Conservation (phyloP, 2,329 filamentous ascomycete genomes). For the Grosmannia penicillata region DNA sequence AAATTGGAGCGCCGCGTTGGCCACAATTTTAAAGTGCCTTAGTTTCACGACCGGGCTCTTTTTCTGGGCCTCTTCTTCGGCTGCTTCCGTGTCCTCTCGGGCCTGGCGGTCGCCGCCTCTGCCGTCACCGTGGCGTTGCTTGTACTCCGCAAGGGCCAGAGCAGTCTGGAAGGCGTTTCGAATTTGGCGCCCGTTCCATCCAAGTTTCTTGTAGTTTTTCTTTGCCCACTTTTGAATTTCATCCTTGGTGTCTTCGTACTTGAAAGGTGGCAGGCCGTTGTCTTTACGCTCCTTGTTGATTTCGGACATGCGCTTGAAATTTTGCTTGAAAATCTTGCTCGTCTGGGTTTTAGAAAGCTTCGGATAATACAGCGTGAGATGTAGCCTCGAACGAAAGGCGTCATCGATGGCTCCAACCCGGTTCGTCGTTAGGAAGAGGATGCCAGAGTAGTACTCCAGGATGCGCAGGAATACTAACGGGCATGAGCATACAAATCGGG, state of each 20-base stretch:
- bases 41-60: too few relatives aligned
- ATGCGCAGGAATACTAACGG: slow-evolving; percentile 18
- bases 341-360: slow-evolving; percentile 9
- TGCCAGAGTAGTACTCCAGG: slow-evolving; percentile 12
- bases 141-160: slow-evolving; percentile 14
- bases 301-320: neutral
- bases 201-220: neutral
- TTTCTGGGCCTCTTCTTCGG: too few relatives aligned
- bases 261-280: too few relatives aligned
- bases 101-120: too few relatives aligned
- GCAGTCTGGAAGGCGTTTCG: slow-evolving; percentile 18
- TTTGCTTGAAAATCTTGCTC: slow-evolving; percentile 9
- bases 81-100: too few relatives aligned
- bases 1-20: too few relatives aligned
- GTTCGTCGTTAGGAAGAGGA: slow-evolving; percentile 13
- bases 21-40: too few relatives aligned
- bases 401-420: slow-evolving; percentile 20
- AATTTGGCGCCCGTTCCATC: slow-evolving; percentile 20
- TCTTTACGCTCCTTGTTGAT: too few relatives aligned
- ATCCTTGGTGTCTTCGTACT: too few relatives aligned
- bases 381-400: slow-evolving; percentile 23
- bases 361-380: slow-evolving; percentile 21
- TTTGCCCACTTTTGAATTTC: neutral
- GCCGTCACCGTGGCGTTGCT: too few relatives aligned
- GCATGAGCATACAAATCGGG: slow-evolving; percentile 21